Percentiles rank a stretch among this genome's conserved stretches.
phyloP scores from a whole-genome alignment of 495 filamentous ascomycete species.

The Podospora australis region DNA sequence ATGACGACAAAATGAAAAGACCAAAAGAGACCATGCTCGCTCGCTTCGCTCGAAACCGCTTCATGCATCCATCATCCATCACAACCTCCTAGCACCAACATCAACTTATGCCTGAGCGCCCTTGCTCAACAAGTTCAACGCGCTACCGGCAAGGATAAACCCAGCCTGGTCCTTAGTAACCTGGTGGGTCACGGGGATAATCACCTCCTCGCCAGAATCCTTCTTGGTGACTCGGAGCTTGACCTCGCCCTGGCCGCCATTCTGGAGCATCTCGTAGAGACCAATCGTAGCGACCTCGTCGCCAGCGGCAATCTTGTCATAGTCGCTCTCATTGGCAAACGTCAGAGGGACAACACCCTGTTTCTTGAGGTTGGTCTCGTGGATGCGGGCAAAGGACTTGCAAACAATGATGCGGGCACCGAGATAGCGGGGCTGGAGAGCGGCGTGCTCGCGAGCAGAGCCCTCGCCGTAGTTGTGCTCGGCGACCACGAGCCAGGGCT shows the following conservation, averaged over 20 bases:
- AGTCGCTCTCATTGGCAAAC: slow-evolving; percentile 80
- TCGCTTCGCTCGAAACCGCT: background rate
- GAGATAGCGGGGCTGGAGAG: slow-evolving; percentile 90
- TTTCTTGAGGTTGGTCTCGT: slow-evolving; percentile 99
- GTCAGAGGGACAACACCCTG: slow-evolving; percentile 93
- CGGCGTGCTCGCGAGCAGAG: slow-evolving; percentile 89
- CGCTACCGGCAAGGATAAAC: slow-evolving; percentile 90
- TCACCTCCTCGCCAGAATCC: slow-evolving; percentile 52
- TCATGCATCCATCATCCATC: background rate
- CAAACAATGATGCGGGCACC: slow-evolving; percentile 81
- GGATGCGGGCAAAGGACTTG: slow-evolving; percentile 92
- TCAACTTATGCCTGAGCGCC: background rate
- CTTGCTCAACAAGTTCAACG: slow-evolving; percentile 77
- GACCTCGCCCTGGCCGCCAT: slow-evolving; percentile 76
- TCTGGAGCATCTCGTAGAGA: slow-evolving; percentile 70
- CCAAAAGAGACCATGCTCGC: background rate
- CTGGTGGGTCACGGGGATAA: slow-evolving; percentile 65
- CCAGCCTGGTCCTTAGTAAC: slow-evolving; percentile 80
- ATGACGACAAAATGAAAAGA: background rate
- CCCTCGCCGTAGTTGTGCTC: slow-evolving; percentile 99
- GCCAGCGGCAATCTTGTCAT: slow-evolving; percentile 71
- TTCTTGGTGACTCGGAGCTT: slow-evolving; percentile 56
- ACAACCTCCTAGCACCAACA: slow-evolving; percentile 13
- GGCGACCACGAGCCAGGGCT: slow-evolving; percentile 85
- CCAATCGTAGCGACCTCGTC: slow-evolving; percentile 78